A percentile compares a stretch with the other conserved stretches of the same genome.
These are phyloP conservation scores for Acanthamoeba healyi DNA, from an alignment of 208 protist species.

Conservation along the genomic window DNA sequence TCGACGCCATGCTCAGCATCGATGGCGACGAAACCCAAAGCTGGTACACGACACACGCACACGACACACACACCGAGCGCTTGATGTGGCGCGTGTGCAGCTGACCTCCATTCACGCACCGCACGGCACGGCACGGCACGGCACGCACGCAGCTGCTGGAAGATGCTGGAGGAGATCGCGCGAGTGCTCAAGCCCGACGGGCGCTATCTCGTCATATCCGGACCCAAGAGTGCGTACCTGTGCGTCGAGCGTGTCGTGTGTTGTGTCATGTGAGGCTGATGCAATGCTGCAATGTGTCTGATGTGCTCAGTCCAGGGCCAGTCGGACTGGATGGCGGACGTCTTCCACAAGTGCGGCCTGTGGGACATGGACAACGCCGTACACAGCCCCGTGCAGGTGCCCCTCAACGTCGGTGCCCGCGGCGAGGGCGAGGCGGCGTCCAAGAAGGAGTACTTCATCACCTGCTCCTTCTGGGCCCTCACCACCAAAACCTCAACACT, in stretches of 20 bases:
- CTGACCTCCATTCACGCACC: too few species aligned
- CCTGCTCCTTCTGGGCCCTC: conserved; percentile 27
- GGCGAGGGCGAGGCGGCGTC: not conserved
- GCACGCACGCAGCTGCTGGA: not conserved
- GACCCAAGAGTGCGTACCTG: conserved; percentile 6
- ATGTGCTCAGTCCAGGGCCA: not conserved
- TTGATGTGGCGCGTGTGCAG: too few species aligned
- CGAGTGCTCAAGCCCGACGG: conserved; percentile 48
- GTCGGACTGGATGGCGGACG: not conserved
- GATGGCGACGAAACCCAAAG: conserved; percentile 46
- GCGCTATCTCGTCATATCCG: conserved; percentile 26
- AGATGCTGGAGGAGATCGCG: conserved; percentile 54
- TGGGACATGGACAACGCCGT: conserved; percentile 20
- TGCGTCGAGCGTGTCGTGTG: not conserved
- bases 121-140: too few species aligned
- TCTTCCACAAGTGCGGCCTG: conserved; percentile 11
- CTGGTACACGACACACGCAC: not conserved
- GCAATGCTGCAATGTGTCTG: not conserved
- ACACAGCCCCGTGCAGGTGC: conserved; percentile 23
- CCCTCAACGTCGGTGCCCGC: not conserved
- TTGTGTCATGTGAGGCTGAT: not conserved
- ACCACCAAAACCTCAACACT: too few species aligned
- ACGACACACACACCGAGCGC: too few species aligned
- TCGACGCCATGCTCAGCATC: conserved; percentile 72
- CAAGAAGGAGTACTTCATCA: conserved; percentile 30